Base-by-base conservation (phyloP, 2,329 filamentous ascomycete genomes). In the Geosmithia flava region DNA sequence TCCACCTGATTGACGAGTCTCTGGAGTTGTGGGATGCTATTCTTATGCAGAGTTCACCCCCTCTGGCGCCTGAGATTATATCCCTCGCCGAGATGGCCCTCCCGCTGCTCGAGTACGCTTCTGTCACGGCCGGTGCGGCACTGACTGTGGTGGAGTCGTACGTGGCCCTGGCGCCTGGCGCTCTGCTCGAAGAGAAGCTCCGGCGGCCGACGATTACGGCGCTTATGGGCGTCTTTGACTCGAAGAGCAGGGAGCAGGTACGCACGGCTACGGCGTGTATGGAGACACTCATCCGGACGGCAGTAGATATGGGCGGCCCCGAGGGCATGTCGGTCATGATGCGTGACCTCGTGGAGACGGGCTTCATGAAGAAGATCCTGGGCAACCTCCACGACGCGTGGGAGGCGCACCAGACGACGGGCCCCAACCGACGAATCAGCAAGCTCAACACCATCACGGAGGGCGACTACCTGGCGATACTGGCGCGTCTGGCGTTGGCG, bases 1-100 rank as follows among this genome's bases (percentile, higher is more conserved):
- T 90, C 2, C 93, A 95, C 58, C 77, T 98, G 11, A 79, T 95
- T 13, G 93, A 97, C 52, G 93, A 98, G 61, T 87, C 88, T 0
- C 71, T 97, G 15, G 90, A 96, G 49, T 76, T 98, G 3, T 97
- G 91, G 91, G 75, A 77, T 33, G 79, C 84, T 2, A 80, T 96
- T 11, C 64, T 90, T 39, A 71, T 72, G 52, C 80, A 87, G 56
- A 82, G 81, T 50, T 72, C 75, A 7, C 67, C 78, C 13, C 81
- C 84, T 1, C 67, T 81, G 3, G 73, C 79, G 1, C 66, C 72
- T 0, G 78, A 81, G 15, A 66, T 90, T n/a, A 62, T 85, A 3
- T 68, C 71, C 3, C 70, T 91, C 37, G 73, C 80, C 2, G 74
- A 78, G n/a, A 66, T 74, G 44, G 72, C 79, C 1, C 75, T 89